phyloP scores from a whole-genome alignment of 1,284 basidiomycete species.

The Psilocybe mexicana region DNA sequence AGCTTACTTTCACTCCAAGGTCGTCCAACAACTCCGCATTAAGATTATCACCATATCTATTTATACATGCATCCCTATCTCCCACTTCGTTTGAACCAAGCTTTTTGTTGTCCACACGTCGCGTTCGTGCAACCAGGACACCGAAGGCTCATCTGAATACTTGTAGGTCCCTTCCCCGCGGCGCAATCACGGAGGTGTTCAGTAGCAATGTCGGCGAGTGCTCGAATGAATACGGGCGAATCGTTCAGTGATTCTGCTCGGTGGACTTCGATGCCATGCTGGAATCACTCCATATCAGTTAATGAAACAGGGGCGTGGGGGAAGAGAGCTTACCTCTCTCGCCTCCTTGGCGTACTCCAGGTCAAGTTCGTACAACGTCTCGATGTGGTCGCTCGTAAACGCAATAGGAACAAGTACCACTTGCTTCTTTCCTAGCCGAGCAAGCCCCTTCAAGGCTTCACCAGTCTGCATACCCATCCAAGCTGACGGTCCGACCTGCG shows the following conservation, averaged over 20 bases:
- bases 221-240: constrained; percentile 97
- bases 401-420: constrained; percentile 94
- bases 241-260: constrained; percentile 97
- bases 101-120: constrained; percentile 86
- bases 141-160: constrained; percentile 82
- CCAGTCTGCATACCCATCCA: constrained; percentile 99
- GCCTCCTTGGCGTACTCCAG: constrained; percentile 93
- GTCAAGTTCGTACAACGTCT: constrained; percentile 97
- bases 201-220: constrained; percentile 91
- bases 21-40: constrained; percentile 15
- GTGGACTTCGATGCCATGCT: constrained; percentile 91
- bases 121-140: constrained; percentile 94
- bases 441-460: constrained; percentile 91
- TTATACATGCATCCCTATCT: constrained; percentile 30
- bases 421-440: constrained; percentile 84
- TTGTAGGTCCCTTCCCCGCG: constrained; percentile 62
- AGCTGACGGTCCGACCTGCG: constrained; percentile 94
- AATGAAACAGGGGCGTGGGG: constrained; percentile 21
- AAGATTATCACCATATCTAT: constrained; percentile 16
- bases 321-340: constrained; percentile 64
- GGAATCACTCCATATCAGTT: constrained; percentile 18
- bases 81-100: constrained; percentile 75
- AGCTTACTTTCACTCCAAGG: constrained; percentile 13
- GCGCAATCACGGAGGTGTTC: constrained; percentile 74
- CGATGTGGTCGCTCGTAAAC: constrained; percentile 99